Percentiles rank a stretch among this genome's conserved stretches.
These are phyloP conservation scores for Hyphopichia buzzinii DNA, from an alignment of 1,139 yeast species.

Conservation along the genomic window DNA sequence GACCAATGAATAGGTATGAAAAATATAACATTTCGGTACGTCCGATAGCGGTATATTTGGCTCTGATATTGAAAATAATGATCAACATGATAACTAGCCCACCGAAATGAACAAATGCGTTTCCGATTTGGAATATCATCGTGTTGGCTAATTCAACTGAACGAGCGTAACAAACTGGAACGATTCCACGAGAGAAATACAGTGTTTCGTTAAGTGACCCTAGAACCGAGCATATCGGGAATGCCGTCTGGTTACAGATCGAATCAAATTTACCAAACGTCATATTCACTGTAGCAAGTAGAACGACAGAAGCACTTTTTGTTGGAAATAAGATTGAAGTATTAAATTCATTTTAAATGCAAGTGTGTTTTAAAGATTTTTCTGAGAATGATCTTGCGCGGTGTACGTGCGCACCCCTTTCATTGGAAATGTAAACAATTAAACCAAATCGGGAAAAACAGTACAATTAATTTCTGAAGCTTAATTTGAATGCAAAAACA, in stretches of 20 bases:
- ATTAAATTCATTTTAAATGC: neutral
- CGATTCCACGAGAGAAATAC: conserved; percentile 51
- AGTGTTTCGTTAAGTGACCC: conserved; percentile 32
- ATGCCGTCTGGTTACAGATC: conserved; percentile 66
- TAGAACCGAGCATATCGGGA: conserved; percentile 76
- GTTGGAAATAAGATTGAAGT: no score
- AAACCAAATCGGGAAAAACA: no score
- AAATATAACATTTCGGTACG: conserved; percentile 80
- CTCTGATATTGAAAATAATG: conserved; percentile 74
- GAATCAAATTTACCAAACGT: conserved; percentile 67
- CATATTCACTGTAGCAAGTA: no score
- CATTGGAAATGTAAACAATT: neutral
- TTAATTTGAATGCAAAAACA: no score
- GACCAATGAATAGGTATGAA: conserved; percentile 57
- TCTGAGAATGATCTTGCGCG: neutral
- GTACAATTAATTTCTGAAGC: no score
- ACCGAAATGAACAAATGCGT: conserved; percentile 79
- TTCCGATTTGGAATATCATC: conserved; percentile 86
- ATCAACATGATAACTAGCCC: conserved; percentile 63
- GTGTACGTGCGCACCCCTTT: no score
- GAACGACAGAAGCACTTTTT: no score
- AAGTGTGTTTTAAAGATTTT: neutral
- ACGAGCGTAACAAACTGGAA: conserved; percentile 81
- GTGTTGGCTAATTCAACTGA: conserved; percentile 88
- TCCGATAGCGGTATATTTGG: conserved; percentile 93